Percentiles rank a stretch among this genome's conserved stretches.
These are phyloP conservation scores for Cryptococcus sp. DNA, from an alignment of 1,284 basidiomycete genomes.

Conservation along the genomic window DNA sequence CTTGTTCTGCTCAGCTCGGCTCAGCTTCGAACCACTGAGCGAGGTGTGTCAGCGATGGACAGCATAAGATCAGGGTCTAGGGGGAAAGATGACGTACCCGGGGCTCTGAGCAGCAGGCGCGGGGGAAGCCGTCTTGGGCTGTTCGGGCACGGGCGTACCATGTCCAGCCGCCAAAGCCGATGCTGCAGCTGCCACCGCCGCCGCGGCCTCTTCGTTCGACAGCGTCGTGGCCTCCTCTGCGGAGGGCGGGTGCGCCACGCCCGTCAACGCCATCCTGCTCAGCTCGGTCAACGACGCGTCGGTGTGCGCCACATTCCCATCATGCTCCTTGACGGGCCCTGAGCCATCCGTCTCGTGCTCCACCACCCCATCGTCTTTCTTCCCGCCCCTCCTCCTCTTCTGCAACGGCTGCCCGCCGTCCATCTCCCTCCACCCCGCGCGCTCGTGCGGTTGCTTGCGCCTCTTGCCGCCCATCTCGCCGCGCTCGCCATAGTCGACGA, in stretches of 20 bases:
- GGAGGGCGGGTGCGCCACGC: neutral
- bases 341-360: no score
- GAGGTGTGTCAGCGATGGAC: neutral
- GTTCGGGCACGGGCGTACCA: no score
- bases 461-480: conserved; percentile 49
- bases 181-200: neutral
- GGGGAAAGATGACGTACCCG: neutral
- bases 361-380: neutral
- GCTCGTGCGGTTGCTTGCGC: conserved; percentile 39
- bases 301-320: no score
- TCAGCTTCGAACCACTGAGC: conserved; percentile 14
- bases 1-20: conserved; percentile 47
- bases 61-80: neutral
- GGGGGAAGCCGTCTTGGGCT: no score
- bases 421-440: conserved; percentile 47
- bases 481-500: conserved; percentile 11
- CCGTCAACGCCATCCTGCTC: conserved; percentile 10
- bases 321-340: no score
- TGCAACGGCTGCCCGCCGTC: conserved; percentile 18
- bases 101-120: no score
- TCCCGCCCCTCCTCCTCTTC: conserved; percentile 9
- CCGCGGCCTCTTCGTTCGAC: neutral
- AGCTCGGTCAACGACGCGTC: conserved; percentile 12
- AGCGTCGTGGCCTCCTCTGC: conserved; percentile 1
- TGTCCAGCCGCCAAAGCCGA: neutral